Evolutionary conservation across 129 eudicot species (phyloP), one percentile per base, ranked within the genome.

Genomic region (Centella asiatica): DNA sequence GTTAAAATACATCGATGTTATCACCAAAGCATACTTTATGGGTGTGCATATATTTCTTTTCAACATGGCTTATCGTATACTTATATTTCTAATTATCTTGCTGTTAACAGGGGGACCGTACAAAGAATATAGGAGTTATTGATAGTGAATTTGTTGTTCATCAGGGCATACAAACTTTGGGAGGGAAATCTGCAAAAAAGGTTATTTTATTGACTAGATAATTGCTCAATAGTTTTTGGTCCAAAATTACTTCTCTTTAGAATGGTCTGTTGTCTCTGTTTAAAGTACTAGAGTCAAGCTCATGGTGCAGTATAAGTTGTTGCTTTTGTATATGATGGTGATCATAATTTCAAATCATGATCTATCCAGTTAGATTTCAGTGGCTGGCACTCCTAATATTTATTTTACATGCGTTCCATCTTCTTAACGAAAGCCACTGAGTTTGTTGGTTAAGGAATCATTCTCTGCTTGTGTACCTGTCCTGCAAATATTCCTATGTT

Each of bases 131-230:
- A 19, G 96, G 96, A 73, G 78, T 88, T 31, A 85, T 88, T 66
- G 96, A 88, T 58, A 84, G 89, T 44, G 96, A 88, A 75, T 88
- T 71, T 65, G 10, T 88, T 29, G 76, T 88, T 62, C 96, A 88
- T 70, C 84, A 88, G 62, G 83, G 93, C 37, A 87, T 76, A 68
- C 93, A 84, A 62, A 81, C 93, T 6, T 74, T 87, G 76, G 95
- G 95, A 27, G 95, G 93, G 26, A 62, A 71, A 49, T 84, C 95
- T 71, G 72, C 72, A 27, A 72, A 54, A 73, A 85, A 81, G 94
- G 94, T 85, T 25, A 44, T 44, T 37, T 26, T 8, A 32, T 45
- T 62, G 29, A 20, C 40, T 50, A 22, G 8, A 50, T 23, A 20
- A n/a, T 34, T 15, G 19, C 31, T 57, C 46, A 57, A 4, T 17